phyloP scores from a whole-genome alignment of 371 early-diverging fungal species.

The Syncephalastrum sp. region DNA sequence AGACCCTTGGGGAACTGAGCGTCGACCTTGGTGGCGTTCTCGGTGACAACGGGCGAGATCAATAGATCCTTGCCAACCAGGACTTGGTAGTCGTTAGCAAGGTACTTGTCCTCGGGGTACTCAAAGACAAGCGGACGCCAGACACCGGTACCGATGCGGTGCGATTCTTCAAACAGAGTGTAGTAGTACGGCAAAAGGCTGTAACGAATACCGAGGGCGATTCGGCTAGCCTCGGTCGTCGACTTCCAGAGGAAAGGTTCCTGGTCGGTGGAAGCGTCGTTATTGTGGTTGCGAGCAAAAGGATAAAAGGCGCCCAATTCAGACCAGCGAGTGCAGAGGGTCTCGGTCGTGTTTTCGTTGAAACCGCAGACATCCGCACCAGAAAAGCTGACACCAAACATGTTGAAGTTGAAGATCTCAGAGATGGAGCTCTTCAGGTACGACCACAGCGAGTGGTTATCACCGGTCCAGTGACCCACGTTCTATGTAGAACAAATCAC shows the following conservation, averaged over 20 bases:
- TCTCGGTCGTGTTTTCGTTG: slow-evolving; percentile 53
- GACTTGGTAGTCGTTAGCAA: slow-evolving; percentile 30
- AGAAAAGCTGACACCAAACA: slow-evolving; percentile 66
- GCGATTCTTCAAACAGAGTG: slow-evolving; percentile 61
- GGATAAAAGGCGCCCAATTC: slow-evolving; percentile 78
- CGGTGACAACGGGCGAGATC: slow-evolving; percentile 55
- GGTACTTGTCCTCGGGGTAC: slow-evolving; percentile 22
- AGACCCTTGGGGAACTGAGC: slow-evolving; percentile 56
- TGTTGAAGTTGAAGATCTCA: slow-evolving; percentile 60
- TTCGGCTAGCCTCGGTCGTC: slow-evolving; percentile 49
- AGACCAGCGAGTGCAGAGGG: slow-evolving; percentile 69
- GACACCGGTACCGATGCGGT: slow-evolving; percentile 40
- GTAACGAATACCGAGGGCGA: slow-evolving; percentile 60
- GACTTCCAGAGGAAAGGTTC: slow-evolving; percentile 59
- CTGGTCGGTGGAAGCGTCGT: slow-evolving; percentile 25
- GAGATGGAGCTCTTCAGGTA: slow-evolving; percentile 58
- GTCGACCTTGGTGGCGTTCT: slow-evolving; percentile 37
- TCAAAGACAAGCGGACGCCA: slow-evolving; percentile 48
- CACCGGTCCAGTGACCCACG: slow-evolving; percentile 37
- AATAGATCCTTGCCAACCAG: slow-evolving; percentile 48
- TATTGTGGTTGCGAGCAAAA: slow-evolving; percentile 73
- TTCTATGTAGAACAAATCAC: not conserved
- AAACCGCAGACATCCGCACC: slow-evolving; percentile 80
- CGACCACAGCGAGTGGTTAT: slow-evolving; percentile 53
- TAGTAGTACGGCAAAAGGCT: slow-evolving; percentile 67